Base-by-base conservation (phyloP, 495 filamentous ascomycete genomes). In the Viridothelium virens region DNA sequence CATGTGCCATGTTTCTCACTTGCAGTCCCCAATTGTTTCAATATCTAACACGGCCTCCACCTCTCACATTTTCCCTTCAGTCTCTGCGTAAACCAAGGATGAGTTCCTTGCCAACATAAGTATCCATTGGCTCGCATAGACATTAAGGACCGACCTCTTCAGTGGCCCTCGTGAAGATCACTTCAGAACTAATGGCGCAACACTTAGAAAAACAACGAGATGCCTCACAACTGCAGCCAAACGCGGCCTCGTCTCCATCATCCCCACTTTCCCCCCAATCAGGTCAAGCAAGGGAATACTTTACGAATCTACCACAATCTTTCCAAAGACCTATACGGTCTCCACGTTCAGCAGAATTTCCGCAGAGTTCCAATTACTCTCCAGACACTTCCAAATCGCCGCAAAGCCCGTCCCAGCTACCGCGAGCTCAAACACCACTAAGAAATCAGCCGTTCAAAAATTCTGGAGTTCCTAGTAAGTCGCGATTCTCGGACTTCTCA, bases 131-230 rank as follows among this genome's bases (percentile, higher is more conserved):
- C 25, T 59, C 53, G 53, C 53, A 59, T 14, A 31, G 53, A 59
- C 53, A 59, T 59, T 59, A 31, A 59, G 18, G 53, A 36, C n/a
- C 53, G 53, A 36, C 53, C 53, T 59, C 6, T 18, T 59, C 53
- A 33, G 53, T 36, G 18, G 18, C 53, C 31, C 36, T 9, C 11
- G 3, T 36, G 31, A 59, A 31, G 31, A 33, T 59, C 25, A 18
- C 4, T 18, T 33, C 14, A 33, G 18, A 4, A 6, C n/a, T 14
- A 9, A 59, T 59, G 53, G 53, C 53, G 36, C 3, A 9, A 5
- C n/a, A 59, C 36, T 2, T 59, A 5, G 31, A n/a, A 59, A 18
- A 4, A 9, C 25, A 33, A 14, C 53, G 25, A 59, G 31, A 59
- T 31, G 31, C 25, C 25, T 33, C 53, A 5, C 53, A 36, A 36